phyloP scores from a whole-genome alignment of 2,329 filamentous ascomycete species.

The Colletotrichum spinosum region DNA sequence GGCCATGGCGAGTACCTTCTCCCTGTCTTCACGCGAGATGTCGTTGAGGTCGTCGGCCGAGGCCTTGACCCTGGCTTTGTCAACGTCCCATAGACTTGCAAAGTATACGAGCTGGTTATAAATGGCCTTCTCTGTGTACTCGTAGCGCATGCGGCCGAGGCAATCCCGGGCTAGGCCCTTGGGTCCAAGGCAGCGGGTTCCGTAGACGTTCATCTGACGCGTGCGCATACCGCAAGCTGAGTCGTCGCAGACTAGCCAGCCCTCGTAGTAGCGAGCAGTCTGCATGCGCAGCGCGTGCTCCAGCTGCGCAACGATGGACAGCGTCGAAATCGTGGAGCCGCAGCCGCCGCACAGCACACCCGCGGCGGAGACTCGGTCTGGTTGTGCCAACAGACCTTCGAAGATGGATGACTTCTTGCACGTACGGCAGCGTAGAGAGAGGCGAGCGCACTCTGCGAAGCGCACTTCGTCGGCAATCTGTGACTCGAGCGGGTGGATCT shows the following conservation, averaged over 20 bases:
- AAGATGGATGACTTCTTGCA: conserved; percentile 82
- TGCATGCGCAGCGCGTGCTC: conserved; percentile 85
- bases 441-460: conserved; percentile 82
- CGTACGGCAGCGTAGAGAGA: conserved; percentile 82
- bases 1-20: conserved; percentile 75
- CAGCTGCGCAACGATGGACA: conserved; percentile 86
- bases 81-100: conserved; percentile 86
- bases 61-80: conserved; percentile 74
- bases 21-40: conserved; percentile 64
- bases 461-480: conserved; percentile 93
- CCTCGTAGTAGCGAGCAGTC: conserved; percentile 89
- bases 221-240: conserved; percentile 87
- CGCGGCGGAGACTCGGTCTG: conserved; percentile 73
- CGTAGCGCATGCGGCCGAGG: conserved; percentile 87
- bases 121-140: conserved; percentile 87
- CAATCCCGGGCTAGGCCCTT: conserved; percentile 88
- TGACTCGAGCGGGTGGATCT: conserved; percentile 92
- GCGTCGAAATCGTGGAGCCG: conserved; percentile 70
- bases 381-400: conserved; percentile 75
- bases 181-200: conserved; percentile 88
- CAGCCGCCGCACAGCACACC: conserved; percentile 82
- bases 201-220: conserved; percentile 92
- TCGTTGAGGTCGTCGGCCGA: conserved; percentile 46
- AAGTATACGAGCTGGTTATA: conserved; percentile 97
- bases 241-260: conserved; percentile 92